Base-by-base conservation (phyloP, 2,329 filamentous ascomycete genomes). In the Metarhizium anisopliae region DNA sequence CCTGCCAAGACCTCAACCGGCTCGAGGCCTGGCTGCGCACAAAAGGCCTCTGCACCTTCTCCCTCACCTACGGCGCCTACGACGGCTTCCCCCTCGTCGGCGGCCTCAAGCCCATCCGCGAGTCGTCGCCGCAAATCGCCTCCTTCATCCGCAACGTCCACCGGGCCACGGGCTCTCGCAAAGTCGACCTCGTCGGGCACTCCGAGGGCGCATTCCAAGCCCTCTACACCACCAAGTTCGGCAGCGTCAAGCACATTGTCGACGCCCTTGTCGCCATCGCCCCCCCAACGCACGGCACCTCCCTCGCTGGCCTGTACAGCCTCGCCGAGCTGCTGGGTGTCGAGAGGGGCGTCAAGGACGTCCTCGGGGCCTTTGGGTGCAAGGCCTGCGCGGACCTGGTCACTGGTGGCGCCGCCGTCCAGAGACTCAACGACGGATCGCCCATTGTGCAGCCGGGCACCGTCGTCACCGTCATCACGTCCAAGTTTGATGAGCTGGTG, bases 221-320 rank as follows among this genome's bases (percentile, higher is more conserved):
- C 13, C 53, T 64, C 16, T 64, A 63, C 55, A 56, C 52, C 18
- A 50, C 62, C 47, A 63, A 62, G 49, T 59, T 63, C 51, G 25
- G 42, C 2, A 58, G 56, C 32, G 51, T 62, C 16, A 36, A 58
- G 1, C 36, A 43, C 13, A 43, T 59, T 40, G 54, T 63, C 25
- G 60, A 61, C 20, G 47, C 54, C n/a, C 55, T 62, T 36, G 56
- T 64, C 18, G 61, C 62, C 47, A 56, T 62, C 43, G 57, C 56
- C 14, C 57, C 60, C 11, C 58, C 62, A 10, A 62, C 61, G 3
- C 63, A 65, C 47, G 64, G 64, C 32, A 64, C 63, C 40, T 55
- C 52, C n/a, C 53, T 63, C 47, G 58, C 55, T 7, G 53, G 55
- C 18, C 52, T 63, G 14, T 57, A 47, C 45, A 59, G 51, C 11